These are phyloP conservation scores for Colletotrichum camelliae DNA, from an alignment of 2,329 filamentous ascomycete species.

Conservation along the genomic window DNA sequence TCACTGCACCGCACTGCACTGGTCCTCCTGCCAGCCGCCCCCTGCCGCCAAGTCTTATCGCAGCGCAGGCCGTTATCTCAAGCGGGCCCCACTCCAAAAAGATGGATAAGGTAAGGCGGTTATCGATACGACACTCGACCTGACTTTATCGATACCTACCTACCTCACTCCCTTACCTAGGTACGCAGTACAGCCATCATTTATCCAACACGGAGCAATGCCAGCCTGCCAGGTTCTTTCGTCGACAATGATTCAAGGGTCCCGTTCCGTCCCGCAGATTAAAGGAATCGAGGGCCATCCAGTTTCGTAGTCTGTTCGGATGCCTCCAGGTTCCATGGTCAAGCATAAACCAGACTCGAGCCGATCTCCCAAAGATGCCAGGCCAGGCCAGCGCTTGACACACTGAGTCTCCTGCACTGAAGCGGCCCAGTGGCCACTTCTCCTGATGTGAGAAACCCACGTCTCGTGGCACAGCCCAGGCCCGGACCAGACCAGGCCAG, in stretches of 20 bases:
- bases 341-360: conserved; percentile 19
- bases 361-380: not conserved
- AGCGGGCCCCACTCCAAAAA: not conserved
- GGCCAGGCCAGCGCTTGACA: not conserved
- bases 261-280: conserved; percentile 4
- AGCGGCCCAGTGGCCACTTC: not conserved
- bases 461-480: not conserved
- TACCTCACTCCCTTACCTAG: not conserved
- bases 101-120: not conserved
- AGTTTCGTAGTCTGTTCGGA: conserved; percentile 14
- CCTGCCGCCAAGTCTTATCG: conserved; percentile 13
- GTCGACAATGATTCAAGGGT: not conserved
- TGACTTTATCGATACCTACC: not conserved
- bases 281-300: not conserved
- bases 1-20: not conserved
- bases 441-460: not conserved
- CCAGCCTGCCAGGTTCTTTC: not conserved
- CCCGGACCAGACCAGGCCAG: not conserved
- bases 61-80: conserved; percentile 3
- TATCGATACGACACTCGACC: not conserved
- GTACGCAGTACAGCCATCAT: not conserved
- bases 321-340: conserved; percentile 7
- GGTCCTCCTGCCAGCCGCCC: not conserved
- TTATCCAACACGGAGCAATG: not conserved
- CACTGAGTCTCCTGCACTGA: not conserved